phyloP scores from a whole-genome alignment of 352 stramenopile genomes.

The Globisporangium abappressorium region DNA sequence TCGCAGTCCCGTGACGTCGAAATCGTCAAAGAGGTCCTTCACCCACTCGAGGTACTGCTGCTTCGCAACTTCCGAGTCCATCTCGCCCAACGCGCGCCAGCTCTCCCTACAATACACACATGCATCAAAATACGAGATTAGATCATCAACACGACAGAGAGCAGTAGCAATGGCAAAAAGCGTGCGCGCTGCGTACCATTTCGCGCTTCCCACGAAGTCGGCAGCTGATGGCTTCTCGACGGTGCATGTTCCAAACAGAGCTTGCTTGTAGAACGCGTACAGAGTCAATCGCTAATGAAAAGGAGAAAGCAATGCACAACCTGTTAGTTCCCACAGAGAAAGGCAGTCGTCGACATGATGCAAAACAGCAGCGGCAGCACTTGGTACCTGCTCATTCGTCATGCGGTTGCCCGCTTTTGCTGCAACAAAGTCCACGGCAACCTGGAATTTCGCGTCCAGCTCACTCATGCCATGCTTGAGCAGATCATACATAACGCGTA shows the following conservation, averaged over 20 bases:
- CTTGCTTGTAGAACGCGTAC: conserved; percentile 86
- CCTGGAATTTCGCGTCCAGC: conserved; percentile 64
- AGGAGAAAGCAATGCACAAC: neutral
- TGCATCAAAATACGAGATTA: neutral
- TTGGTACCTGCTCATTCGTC: conserved; percentile 59
- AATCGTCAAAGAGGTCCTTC: conserved; percentile 67
- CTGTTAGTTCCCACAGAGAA: neutral
- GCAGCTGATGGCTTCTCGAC: conserved; percentile 55
- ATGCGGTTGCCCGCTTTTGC: conserved; percentile 41
- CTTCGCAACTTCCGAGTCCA: conserved; percentile 53
- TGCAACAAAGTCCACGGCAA: conserved; percentile 65
- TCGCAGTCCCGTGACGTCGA: conserved; percentile 43
- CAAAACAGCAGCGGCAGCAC: neutral
- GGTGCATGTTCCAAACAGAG: conserved; percentile 51
- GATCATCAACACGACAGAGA: neutral
- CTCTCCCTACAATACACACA: conserved; percentile 39
- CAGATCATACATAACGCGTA: neutral
- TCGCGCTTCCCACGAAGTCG: conserved; percentile 65
- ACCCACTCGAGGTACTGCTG: conserved; percentile 68
- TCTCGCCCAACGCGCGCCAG: conserved; percentile 58
- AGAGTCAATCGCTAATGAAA: conserved; percentile 50
- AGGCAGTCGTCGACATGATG: neutral
- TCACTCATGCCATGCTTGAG: conserved; percentile 56
- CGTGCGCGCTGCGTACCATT: conserved; percentile 39
- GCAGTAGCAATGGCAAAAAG: neutral